phyloP scores from a whole-genome alignment of 2,329 filamentous ascomycete genomes.

The Sporothrix euskadiensis region DNA sequence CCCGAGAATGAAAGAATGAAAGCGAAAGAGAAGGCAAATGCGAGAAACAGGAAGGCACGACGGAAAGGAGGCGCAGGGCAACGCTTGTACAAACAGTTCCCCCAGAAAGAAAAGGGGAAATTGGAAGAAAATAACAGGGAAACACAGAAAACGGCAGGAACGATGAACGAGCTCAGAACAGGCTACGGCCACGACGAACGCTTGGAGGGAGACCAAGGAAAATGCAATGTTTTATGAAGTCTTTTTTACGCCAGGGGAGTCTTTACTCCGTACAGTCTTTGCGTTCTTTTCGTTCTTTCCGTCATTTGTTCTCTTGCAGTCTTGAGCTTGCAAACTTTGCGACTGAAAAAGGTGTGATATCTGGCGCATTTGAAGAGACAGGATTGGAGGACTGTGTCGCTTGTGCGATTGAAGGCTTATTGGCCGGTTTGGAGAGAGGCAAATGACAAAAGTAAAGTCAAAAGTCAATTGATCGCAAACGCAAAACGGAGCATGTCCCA shows the following conservation, averaged over 20 bases:
- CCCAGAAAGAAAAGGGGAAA: neutral
- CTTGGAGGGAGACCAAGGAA: neutral
- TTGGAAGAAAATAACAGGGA: neutral
- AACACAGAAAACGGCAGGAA: conserved; percentile 1
- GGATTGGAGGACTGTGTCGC: neutral
- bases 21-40: neutral
- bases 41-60: conserved; percentile 4
- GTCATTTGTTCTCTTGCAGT: no score
- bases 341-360: neutral
- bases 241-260: neutral
- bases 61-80: conserved; percentile 14
- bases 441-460: no score
- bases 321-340: neutral
- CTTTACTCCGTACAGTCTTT: neutral
- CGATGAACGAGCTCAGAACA: neutral
- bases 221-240: neutral
- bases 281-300: neutral
- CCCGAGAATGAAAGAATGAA: neutral
- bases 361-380: neutral
- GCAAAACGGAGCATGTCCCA: neutral
- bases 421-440: neutral
- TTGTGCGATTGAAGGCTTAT: neutral
- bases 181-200: neutral
- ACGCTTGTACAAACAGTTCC: neutral
- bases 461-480: neutral